These are phyloP conservation scores for Diaporthe capsici DNA, from an alignment of 2,329 filamentous ascomycete genomes.

Conservation along the genomic window DNA sequence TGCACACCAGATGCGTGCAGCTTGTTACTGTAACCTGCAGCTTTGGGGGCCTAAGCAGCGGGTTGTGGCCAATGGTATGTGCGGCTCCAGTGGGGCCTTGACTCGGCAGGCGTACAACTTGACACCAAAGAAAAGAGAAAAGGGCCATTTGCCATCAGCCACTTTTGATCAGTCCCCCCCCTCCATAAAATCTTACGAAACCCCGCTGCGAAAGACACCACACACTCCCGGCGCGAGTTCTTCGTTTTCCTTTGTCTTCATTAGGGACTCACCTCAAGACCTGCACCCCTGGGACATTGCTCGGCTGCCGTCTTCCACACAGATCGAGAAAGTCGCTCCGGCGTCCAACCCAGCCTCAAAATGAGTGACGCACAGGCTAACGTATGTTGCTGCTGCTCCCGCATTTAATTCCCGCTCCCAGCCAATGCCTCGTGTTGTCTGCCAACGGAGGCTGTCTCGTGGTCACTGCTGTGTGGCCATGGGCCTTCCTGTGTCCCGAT, in stretches of 20 bases:
- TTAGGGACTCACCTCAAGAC: constrained; percentile 13
- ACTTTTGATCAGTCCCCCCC: constrained; percentile 17
- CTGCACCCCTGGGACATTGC: constrained; percentile 2
- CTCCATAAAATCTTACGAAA: constrained; percentile 40
- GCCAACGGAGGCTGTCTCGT: neutral
- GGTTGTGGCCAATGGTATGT: constrained; percentile 19
- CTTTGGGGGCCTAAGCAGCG: constrained; percentile 4
- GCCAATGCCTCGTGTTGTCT: neutral
- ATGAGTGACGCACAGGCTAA: constrained; percentile 91
- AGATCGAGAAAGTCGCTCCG: constrained; percentile 40
- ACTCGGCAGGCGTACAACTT: constrained; percentile 21
- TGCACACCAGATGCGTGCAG: neutral
- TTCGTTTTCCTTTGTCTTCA: constrained; percentile 31
- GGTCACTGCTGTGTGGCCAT: neutral
- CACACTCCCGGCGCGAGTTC: constrained; percentile 21
- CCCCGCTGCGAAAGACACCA: constrained; percentile 38
- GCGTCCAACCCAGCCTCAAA: constrained; percentile 59
- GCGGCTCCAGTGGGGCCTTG: constrained; percentile 21
- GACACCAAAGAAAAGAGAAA: constrained; percentile 27
- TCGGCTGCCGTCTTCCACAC: constrained; percentile 30
- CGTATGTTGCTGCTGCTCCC: constrained; percentile 28
- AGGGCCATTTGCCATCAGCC: constrained; percentile 21
- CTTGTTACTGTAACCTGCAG: neutral
- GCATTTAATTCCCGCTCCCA: neutral
- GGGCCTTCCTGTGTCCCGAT: neutral